Base-by-base conservation (phyloP, 345 rosid genomes). In the Aquilaria malaccensis region DNA sequence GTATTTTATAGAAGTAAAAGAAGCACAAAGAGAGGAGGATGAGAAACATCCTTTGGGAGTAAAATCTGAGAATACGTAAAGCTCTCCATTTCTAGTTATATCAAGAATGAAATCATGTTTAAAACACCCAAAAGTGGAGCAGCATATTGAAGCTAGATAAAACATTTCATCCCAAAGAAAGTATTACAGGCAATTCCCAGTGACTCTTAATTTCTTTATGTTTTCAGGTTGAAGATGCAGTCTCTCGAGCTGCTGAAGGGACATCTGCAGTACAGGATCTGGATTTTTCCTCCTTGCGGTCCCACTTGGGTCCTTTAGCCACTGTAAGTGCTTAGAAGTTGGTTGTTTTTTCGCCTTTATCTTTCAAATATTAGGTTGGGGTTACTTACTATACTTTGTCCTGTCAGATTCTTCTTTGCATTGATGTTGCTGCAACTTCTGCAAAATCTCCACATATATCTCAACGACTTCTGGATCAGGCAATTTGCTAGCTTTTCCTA, bases 371-470 rank as follows among this genome's bases (percentile, higher is more conserved):
- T 66, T 32, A 62, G 30, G 56, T 60, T 56, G n/a, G 49, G 52
- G 51, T 54, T 61, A 58, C 60, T 72, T 67, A 67, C 41, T 52
- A 63, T 41, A 62, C 61, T 55, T n/a, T 72, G 33, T 79, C 62
- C 58, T 87, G 68, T 67, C 80, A 93, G 98, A 72, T 84, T 76
- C 88, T 89, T 80, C 87, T 93, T 45, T 93, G 94, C 66, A 83
- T 93, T 53, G 98, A 93, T 74, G 91, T 85, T 58, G 97, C 98
- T 77, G 80, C 90, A 58, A 83, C 94, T 72, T 87, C 90, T 68
- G 97, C 98, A 53, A 87, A 72, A 77, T 83, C 91, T 31, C 76
- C 83, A 75, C 67, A 70, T 66, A 84, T 82, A 83, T 89, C 90
- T 66, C 79, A 72, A 67, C 93, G 80, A 69, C 94, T 93, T 66